Base-by-base conservation (phyloP, 352 stramenopile genomes). In the Globisporangium apiculatum region DNA sequence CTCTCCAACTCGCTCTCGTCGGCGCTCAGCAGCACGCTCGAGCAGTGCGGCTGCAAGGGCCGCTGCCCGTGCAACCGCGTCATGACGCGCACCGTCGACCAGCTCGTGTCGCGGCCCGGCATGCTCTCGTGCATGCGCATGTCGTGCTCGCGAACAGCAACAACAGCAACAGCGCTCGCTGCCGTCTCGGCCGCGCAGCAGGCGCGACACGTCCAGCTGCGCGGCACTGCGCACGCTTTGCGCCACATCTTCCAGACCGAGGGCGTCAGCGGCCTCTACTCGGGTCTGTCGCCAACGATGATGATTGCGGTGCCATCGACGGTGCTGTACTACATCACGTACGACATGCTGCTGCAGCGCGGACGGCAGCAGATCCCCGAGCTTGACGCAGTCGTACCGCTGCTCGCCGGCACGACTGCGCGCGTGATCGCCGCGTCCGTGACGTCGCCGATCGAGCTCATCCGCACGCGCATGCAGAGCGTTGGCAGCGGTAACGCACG, bases 251-350 rank as follows among this genome's bases (percentile, higher is more conserved):
- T 90, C 48, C 64, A 70, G 36, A 89, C 79, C 0, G 89, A 97
- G 61, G 89, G 88, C 15, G 41, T 91, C 2, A 35, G 50, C 14
- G 84, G 76, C 0, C 67, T 97, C n/a, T 98, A 96, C 64, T 75
- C 82, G 4, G 94, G 94, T 0, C 69, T 98, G 10, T 76, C 73
- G 6, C 94, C 95, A 7, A 97, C 92, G 10, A 81, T 99, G 56
- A 64, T 97, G 55, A 98, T 98, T 73, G 87, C 89, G 2, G 77
- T 98, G 11, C 94, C 95, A 0, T 97, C 93, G 48, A 98, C 93
- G 4, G 89, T 97, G 51, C 64, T 98, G 18, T 99, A 99, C 68
- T 98, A 98, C 70, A 86, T 95, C 12, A 87, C 86, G 18, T 99
- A 99, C 72, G 95, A 98, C 62, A 59, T 90, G 15, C 57, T 97